A percentile compares a stretch with the other conserved stretches of the same genome.
Conservation (phyloP, 441 rosid genomes). For the Pelargonium cotyledonis region DNA sequence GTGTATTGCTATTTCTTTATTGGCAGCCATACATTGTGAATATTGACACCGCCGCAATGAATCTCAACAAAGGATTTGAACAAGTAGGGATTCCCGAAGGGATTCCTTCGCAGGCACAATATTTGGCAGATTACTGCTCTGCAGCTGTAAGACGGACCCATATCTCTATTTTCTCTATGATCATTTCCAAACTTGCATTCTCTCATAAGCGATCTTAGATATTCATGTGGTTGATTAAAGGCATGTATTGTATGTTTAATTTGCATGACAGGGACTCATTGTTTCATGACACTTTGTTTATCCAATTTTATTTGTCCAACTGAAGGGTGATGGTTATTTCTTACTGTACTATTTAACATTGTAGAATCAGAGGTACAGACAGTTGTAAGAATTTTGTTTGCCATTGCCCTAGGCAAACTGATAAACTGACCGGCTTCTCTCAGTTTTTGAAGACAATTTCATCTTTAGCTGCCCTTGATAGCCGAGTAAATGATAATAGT, state of each 20-base stretch:
- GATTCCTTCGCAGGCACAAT: constrained; percentile 69
- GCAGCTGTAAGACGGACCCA: constrained; percentile 49
- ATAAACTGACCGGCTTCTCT: constrained; percentile 6
- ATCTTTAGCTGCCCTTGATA: neutral
- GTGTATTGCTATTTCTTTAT: constrained; percentile 18
- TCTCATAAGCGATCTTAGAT: neutral
- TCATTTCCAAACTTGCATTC: neutral
- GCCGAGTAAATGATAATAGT: constrained; percentile 6
- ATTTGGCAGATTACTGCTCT: constrained; percentile 71
- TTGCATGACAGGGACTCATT: neutral
- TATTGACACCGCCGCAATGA: constrained; percentile 28
- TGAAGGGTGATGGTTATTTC: too few relatives aligned
- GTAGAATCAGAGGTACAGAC: too few relatives aligned
- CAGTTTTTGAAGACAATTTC: constrained; percentile 9
- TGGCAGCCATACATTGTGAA: constrained; percentile 61
- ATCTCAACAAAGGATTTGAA: constrained; percentile 48
- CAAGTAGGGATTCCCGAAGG: constrained; percentile 71
- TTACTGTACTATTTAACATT: neutral
- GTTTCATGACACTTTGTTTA: too few relatives aligned
- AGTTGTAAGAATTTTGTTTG: too few relatives aligned
- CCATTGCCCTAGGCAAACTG: neutral
- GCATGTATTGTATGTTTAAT: neutral
- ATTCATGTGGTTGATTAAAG: neutral
- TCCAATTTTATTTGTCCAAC: too few relatives aligned
- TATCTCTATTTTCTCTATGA: constrained; percentile 6